phyloP scores from a whole-genome alignment of 352 stramenopile genomes.

The Aphanomyces cochlioides region DNA sequence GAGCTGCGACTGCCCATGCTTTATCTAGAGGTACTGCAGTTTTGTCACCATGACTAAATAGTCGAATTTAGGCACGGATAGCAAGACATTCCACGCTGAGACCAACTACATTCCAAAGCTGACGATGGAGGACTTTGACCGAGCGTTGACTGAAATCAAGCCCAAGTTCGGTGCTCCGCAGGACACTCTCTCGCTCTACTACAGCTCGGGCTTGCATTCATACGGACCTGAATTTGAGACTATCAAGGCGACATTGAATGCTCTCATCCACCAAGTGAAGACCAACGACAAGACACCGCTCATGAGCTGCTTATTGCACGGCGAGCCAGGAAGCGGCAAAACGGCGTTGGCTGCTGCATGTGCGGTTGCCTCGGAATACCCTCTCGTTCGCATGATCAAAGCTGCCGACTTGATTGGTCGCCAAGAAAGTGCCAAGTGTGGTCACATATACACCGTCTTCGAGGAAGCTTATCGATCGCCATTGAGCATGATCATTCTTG shows the following conservation, averaged over 20 bases:
- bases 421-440: constrained; percentile 91
- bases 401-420: constrained; percentile 97
- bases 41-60: neutral
- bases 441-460: constrained; percentile 93
- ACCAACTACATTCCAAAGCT: constrained; percentile 76
- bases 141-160: constrained; percentile 94
- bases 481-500: constrained; percentile 98
- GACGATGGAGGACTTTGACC: constrained; percentile 92
- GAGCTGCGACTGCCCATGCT: constrained; percentile 86
- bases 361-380: constrained; percentile 94
- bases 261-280: constrained; percentile 93
- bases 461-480: constrained; percentile 98
- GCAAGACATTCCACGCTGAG: constrained; percentile 78
- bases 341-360: constrained; percentile 97
- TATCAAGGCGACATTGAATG: constrained; percentile 87
- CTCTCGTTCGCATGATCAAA: constrained; percentile 97
- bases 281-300: constrained; percentile 94
- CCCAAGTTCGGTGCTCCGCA: constrained; percentile 96
- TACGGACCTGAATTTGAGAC: constrained; percentile 94
- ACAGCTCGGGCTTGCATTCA: constrained; percentile 95
- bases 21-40: constrained; percentile 49
- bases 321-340: constrained; percentile 92
- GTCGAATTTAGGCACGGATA: constrained; percentile 45
- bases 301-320: constrained; percentile 97
- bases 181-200: constrained; percentile 93